Evolutionary conservation across 768 basidiomycete species (phyloP), one percentile per base, ranked within the genome.

Genomic region (Podaxis carcinomalis): DNA sequence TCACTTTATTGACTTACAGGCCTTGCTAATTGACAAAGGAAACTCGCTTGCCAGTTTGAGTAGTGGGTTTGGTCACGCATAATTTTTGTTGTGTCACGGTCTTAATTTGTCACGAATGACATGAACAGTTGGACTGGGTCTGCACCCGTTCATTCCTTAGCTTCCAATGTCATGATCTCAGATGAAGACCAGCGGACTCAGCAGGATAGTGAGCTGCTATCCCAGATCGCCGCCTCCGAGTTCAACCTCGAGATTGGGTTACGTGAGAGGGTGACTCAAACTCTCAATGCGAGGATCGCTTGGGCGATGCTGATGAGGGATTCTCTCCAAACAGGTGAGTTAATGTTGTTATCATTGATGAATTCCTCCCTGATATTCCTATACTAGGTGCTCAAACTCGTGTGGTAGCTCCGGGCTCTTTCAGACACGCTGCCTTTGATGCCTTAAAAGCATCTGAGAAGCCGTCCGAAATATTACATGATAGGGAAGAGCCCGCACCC

Each of bases 191-290:
- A 47, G 40, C 16, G 44, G 49, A 28, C 25, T 35, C 32, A 39
- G 10, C 9, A 9, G 14, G 14, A 57, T 27, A 21, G 11, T 16
- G 28, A 40, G 1, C 46, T 53, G 4, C 10, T 72, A 13, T 54
- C 73, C 39, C 60, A 66, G 50, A 73, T 75, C 35, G 60, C 76
- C 25, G 62, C 65, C 32, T 66, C 68, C 3, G 79, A 83, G 63
- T 68, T 84, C 51, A 75, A 80, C 65, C 67, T 80, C 2, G 83
- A 84, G 65, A 80, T 84, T 42, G 71, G 73, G 5, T 57, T 83
- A 19, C 74, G 78, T 51, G 67, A 75, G 56, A 75, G 78, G 55
- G 65, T 83, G 32, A 70, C 72, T 16, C 67, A 73, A 53, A 77
- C 77, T 3, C 63, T 81, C 32, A 72, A 81, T 63, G 73, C 77